A percentile compares a stretch with the other conserved stretches of the same genome.
phyloP scores from a whole-genome alignment of 208 protist species.

The Wallacemonas sp. region DNA sequence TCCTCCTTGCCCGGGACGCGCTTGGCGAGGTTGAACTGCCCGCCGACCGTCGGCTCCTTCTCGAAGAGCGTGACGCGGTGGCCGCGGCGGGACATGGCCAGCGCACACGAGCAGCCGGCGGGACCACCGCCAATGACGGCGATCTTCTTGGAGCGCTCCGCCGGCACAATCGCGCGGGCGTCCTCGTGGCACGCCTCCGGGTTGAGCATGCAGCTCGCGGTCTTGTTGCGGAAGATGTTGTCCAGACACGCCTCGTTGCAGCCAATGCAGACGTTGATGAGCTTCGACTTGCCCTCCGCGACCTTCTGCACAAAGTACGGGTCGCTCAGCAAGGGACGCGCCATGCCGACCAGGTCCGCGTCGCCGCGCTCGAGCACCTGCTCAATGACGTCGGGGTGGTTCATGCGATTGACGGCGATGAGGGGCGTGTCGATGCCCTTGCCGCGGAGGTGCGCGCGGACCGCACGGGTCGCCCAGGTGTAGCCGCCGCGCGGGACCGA shows the following conservation, averaged over 20 bases:
- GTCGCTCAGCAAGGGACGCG: constrained; percentile 78
- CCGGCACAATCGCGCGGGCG: constrained; percentile 31
- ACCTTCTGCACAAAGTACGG: constrained; percentile 74
- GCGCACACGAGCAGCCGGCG: constrained; percentile 55
- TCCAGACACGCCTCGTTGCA: constrained; percentile 92
- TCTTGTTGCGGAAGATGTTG: constrained; percentile 59
- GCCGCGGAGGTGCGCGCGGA: constrained; percentile 36
- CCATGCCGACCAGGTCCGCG: constrained; percentile 84
- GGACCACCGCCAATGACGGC: constrained; percentile 81
- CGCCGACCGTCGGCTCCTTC: constrained; percentile 45
- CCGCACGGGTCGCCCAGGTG: constrained; percentile 58
- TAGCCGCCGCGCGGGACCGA: constrained; percentile 75
- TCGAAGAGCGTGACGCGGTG: constrained; percentile 80
- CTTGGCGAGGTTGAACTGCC: constrained; percentile 90
- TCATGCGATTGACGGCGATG: constrained; percentile 85
- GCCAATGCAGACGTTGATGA: constrained; percentile 91
- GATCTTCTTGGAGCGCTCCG: constrained; percentile 41
- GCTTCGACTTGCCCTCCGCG: constrained; percentile 36
- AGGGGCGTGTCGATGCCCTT: constrained; percentile 61
- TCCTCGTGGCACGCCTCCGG: constrained; percentile 72
- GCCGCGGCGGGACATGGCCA: constrained; percentile 52
- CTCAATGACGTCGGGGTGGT: constrained; percentile 69
- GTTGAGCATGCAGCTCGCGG: constrained; percentile 80
- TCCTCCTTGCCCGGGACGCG: constrained; percentile 84
- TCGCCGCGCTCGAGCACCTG: constrained; percentile 51